Percentiles rank a stretch among this genome's conserved stretches.
Evolutionary conservation across 2,329 filamentous ascomycete genomes (phyloP).

Genomic region (Ophiocordyceps sinensis): DNA sequence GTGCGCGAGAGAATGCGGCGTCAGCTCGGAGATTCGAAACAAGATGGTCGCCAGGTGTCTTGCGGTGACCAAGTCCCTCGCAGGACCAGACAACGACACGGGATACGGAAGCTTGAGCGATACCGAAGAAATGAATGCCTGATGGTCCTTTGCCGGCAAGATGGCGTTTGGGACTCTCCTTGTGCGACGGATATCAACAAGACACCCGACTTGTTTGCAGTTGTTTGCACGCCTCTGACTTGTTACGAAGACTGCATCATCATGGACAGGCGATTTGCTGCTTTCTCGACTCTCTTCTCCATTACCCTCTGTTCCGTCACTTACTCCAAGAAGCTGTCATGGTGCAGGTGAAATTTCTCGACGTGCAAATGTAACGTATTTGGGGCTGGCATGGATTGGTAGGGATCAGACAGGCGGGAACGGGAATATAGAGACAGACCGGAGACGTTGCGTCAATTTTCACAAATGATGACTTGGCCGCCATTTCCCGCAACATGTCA

Average conservation of each 20-base stretch:
- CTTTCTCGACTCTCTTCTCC: too few relatives aligned
- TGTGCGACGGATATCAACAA: neutral
- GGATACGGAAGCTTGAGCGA: slow-evolving; percentile 46
- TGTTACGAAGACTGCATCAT: neutral
- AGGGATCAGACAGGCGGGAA: too few relatives aligned
- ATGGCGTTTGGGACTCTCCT: neutral
- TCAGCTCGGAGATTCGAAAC: slow-evolving; percentile 35
- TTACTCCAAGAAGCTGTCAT: too few relatives aligned
- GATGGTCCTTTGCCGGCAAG: neutral
- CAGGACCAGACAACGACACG: slow-evolving; percentile 45
- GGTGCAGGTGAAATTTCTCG: too few relatives aligned
- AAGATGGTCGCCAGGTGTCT: slow-evolving; percentile 42
- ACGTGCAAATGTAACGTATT: too few relatives aligned
- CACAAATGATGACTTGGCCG: too few relatives aligned
- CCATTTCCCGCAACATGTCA: too few relatives aligned
- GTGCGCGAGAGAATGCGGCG: slow-evolving; percentile 33
- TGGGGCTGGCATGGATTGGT: too few relatives aligned
- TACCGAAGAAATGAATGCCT: slow-evolving; percentile 19
- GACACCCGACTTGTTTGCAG: neutral
- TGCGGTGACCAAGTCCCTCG: slow-evolving; percentile 36
- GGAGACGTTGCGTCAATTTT: too few relatives aligned
- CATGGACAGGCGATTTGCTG: neutral
- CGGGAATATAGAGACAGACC: too few relatives aligned
- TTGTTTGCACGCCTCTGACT: neutral
- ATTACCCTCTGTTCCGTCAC: too few relatives aligned